phyloP scores from a whole-genome alignment of 2,329 filamentous ascomycete species.

The Diplodia seriata region DNA sequence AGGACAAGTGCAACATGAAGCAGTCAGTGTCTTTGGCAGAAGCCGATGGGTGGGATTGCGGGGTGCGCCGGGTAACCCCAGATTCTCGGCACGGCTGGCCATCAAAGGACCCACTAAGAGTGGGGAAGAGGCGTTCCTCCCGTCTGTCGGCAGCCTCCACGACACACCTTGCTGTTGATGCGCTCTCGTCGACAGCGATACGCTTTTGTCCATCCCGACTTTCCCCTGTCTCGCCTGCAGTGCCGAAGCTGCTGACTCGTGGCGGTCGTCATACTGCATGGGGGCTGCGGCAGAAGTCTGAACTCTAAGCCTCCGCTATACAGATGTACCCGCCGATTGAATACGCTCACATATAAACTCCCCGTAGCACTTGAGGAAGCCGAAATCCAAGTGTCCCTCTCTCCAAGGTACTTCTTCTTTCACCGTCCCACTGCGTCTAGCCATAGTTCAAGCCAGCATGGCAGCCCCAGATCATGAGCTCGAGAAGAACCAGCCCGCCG shows the following conservation, averaged over 20 bases:
- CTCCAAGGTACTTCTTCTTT: background rate
- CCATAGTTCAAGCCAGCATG: background rate
- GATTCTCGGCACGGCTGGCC: conserved; percentile 12
- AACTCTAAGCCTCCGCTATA: conserved; percentile 8
- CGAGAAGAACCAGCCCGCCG: conserved; percentile 3
- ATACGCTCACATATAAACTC: background rate
- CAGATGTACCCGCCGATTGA: conserved; percentile 13
- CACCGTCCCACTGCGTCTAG: background rate
- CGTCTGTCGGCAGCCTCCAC: background rate
- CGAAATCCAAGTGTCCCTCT: too few relatives aligned
- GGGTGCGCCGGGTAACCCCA: conserved; percentile 20
- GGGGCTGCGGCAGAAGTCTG: background rate
- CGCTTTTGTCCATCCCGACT: background rate
- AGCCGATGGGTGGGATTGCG: conserved; percentile 1
- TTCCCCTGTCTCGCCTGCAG: background rate
- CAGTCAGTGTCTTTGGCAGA: background rate
- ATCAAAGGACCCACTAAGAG: background rate
- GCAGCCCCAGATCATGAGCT: background rate
- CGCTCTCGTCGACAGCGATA: background rate
- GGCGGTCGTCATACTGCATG: background rate
- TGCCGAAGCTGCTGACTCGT: background rate
- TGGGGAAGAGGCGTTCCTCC: conserved; percentile 17
- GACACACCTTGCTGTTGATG: background rate
- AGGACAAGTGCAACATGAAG: background rate
- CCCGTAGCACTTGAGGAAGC: background rate